A percentile compares a stretch with the other conserved stretches of the same genome.
Conservation (phyloP, 495 filamentous ascomycete species). For the Glarea lozoyensis region DNA sequence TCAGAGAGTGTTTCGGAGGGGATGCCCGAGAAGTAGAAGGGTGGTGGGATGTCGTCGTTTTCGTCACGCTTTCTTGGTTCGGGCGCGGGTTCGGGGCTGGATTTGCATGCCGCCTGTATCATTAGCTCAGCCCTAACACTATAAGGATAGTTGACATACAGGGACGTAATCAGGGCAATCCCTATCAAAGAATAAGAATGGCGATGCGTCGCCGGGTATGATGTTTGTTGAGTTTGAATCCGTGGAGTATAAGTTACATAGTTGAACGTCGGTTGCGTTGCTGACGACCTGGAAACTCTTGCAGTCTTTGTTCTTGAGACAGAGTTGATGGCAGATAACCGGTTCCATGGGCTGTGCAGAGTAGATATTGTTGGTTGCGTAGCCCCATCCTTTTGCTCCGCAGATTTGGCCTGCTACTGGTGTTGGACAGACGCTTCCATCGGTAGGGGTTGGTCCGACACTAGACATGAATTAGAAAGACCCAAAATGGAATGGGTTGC, state of each 20-base stretch:
- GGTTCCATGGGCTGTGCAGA: background rate
- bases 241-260: slow-evolving; percentile 6
- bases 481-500: background rate
- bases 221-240: background rate
- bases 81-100: background rate
- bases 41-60: background rate
- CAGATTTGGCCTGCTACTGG: background rate
- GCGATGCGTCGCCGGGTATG: slow-evolving; percentile 1
- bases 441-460: background rate
- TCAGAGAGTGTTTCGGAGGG: background rate
- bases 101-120: background rate
- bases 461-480: background rate
- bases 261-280: background rate
- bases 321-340: slow-evolving; percentile 4
- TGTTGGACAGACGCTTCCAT: background rate
- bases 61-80: background rate
- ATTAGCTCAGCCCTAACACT: background rate
- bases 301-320: slow-evolving; percentile 1
- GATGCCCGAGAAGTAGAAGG: background rate
- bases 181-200: slow-evolving; percentile 7
- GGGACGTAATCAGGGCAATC: slow-evolving; percentile 6
- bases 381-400: slow-evolving; percentile 1
- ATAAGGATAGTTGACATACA: background rate
- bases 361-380: slow-evolving; percentile 4
- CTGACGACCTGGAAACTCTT: slow-evolving; percentile 5